Evolutionary conservation across 1,284 basidiomycete species (phyloP).

Genomic region (Ceratobasidium sp.): DNA sequence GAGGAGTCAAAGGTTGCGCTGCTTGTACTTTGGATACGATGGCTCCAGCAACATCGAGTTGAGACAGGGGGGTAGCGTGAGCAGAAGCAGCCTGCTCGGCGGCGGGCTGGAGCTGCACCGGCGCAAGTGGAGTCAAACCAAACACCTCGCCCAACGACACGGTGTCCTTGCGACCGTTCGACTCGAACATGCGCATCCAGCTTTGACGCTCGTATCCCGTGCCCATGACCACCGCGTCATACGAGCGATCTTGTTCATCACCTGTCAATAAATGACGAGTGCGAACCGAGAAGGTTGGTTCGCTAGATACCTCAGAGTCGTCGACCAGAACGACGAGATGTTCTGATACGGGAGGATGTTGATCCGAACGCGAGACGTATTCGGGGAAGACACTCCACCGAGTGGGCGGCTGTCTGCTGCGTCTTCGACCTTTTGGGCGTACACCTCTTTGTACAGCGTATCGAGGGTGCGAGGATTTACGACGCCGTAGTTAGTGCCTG

Average conservation of each 20-base stretch:
- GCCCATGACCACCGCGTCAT: constrained; percentile 66
- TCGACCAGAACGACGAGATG: constrained; percentile 7
- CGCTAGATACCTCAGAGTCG: constrained; percentile 9
- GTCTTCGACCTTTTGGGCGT: constrained; percentile 65
- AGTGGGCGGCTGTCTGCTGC: constrained; percentile 46
- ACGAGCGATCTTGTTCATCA: constrained; percentile 51
- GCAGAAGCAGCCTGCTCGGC: neutral
- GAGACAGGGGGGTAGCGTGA: neutral
- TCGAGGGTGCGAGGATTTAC: constrained; percentile 64
- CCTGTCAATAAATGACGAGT: constrained; percentile 29
- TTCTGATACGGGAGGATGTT: constrained; percentile 43
- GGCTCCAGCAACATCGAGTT: constrained; percentile 19
- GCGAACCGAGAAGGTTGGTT: constrained; percentile 21
- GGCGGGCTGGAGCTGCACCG: constrained; percentile 25
- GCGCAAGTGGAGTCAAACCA: constrained; percentile 32
- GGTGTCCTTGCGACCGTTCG: constrained; percentile 17
- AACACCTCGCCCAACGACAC: constrained; percentile 36
- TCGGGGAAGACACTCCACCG: constrained; percentile 14
- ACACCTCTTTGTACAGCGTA: constrained; percentile 65
- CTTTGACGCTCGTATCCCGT: constrained; percentile 67
- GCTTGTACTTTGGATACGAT: constrained; percentile 18
- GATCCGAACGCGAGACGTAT: constrained; percentile 36
- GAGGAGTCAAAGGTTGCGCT: constrained; percentile 29
- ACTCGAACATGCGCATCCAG: constrained; percentile 59
- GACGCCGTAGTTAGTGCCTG: constrained; percentile 67